These are phyloP conservation scores for Colletotrichum limetticola DNA, from an alignment of 2,329 filamentous ascomycete species.

Conservation along the genomic window DNA sequence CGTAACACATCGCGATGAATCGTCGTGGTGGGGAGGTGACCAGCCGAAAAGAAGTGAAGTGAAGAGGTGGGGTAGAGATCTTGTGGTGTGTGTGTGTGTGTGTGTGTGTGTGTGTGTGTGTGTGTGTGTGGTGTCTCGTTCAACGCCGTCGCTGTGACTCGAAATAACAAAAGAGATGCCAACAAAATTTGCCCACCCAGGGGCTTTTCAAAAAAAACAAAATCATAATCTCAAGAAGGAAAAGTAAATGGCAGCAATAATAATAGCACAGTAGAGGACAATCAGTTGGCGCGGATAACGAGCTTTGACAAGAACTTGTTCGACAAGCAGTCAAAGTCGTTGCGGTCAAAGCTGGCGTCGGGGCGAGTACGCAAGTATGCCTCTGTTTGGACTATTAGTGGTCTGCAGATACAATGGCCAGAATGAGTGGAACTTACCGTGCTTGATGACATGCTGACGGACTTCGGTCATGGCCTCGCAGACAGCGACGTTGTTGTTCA, in stretches of 20 bases:
- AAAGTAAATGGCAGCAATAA: conserved; percentile 28
- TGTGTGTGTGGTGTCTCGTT: conserved; percentile 35
- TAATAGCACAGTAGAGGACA: conserved; percentile 35
- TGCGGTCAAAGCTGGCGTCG: conserved; percentile 85
- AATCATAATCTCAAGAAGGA: conserved; percentile 19
- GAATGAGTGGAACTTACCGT: conserved; percentile 73
- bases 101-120: conserved; percentile 34
- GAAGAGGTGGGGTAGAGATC: conserved; percentile 1
- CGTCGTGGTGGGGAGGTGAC: conserved; percentile 34
- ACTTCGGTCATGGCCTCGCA: conserved; percentile 98
- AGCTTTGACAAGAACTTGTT: conserved; percentile 98
- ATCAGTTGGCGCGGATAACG: conserved; percentile 91
- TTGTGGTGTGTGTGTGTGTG: conserved; percentile 31
- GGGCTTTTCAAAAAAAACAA: conserved; percentile 14
- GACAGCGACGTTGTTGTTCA: conserved; percentile 91
- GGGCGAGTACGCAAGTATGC: conserved; percentile 84
- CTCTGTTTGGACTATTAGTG: conserved; percentile 70
- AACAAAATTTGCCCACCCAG: conserved; percentile 15
- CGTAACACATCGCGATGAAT: conserved; percentile 37
- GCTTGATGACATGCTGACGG: conserved; percentile 88
- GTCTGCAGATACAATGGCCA: not conserved
- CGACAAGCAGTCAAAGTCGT: conserved; percentile 93
- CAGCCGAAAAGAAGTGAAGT: conserved; percentile 35
- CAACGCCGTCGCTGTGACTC: conserved; percentile 38
- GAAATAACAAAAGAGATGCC: conserved; percentile 34